Evolutionary conservation across 2,329 filamentous ascomycete genomes (phyloP), one percentile per base, ranked within the genome.

Genomic region (Penicillium thymicola): DNA sequence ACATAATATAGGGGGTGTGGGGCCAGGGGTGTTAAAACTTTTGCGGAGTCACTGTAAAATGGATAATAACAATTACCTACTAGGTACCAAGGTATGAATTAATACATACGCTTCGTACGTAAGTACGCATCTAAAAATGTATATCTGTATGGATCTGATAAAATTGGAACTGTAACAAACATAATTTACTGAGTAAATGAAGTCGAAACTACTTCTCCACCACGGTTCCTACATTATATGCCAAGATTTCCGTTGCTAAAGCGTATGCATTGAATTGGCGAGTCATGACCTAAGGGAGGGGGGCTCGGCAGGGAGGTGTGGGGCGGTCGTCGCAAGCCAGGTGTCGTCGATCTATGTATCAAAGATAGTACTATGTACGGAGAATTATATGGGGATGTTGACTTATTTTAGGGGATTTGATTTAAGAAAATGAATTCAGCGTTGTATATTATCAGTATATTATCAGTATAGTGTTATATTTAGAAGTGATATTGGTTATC

Each of bases 291-390:
- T 34, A 52, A 34, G 44, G 42, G 45, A 37, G 45, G 45, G 34
- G 37, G 47, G 45, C 52, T 51, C 46, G 38, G 50, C 41, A 57
- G 38, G 38, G 51, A 45, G 38, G 21, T 21, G 40, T 55, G 55
- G 48, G 42, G 23, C 30, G 45, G 51, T 58, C 55, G 55, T 55
- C 55, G 55, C 51, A 58, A 57, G 55, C 41, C 41, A 37, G 50
- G 44, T 40, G 14, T 42, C 28, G 44, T 54, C 51, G 55, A 55
- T 58, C 46, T 38, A 38, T 40, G 27, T 36, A 18, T 28, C 25
- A 37, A n/a, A 30, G 32, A 44, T 25, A 45, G 44, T 49, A 16
- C 21, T 45, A 50, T 52, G 10, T 21, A 34, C 21, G 21, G 21
- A 21, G 21, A 3, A 21, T 21, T 28, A 6, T 38, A 38, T 45